phyloP scores from a whole-genome alignment of 1,139 yeast genomes.

The Sugiyamaella neomexicana region DNA sequence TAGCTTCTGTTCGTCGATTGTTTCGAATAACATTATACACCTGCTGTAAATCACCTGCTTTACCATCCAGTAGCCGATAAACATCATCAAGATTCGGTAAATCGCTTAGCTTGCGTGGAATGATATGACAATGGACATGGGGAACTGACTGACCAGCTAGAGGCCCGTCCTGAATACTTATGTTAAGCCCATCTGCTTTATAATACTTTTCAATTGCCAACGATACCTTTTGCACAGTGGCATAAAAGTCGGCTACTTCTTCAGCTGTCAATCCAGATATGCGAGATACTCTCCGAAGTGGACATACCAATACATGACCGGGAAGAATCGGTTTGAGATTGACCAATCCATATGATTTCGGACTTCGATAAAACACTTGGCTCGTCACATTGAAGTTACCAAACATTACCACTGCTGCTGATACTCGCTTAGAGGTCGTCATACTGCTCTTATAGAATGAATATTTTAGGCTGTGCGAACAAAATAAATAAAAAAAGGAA shows the following conservation, averaged over 20 bases:
- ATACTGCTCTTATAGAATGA: neutral
- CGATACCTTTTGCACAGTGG: slow-evolving; percentile 70
- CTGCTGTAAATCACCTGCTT: slow-evolving; percentile 46
- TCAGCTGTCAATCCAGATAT: slow-evolving; percentile 66
- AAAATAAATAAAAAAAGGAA: no score
- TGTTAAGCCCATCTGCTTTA: slow-evolving; percentile 77
- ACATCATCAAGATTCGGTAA: slow-evolving; percentile 63
- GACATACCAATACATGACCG: slow-evolving; percentile 89
- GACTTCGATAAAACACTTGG: slow-evolving; percentile 51
- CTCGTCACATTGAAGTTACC: slow-evolving; percentile 53
- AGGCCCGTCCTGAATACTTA: slow-evolving; percentile 94
- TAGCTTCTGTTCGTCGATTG: slow-evolving; percentile 39
- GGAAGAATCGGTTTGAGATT: slow-evolving; percentile 87
- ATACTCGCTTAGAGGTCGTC: slow-evolving; percentile 10
- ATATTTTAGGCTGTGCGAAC: no score
- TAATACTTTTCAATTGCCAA: slow-evolving; percentile 62
- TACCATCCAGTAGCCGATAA: slow-evolving; percentile 58
- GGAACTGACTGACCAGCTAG: slow-evolving; percentile 95
- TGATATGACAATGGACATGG: slow-evolving; percentile 88
- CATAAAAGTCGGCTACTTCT: slow-evolving; percentile 77
- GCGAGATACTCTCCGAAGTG: slow-evolving; percentile 62
- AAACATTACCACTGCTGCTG: slow-evolving; percentile 29
- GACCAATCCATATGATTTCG: slow-evolving; percentile 70
- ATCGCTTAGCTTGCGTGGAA: slow-evolving; percentile 71
- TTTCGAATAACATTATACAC: slow-evolving; percentile 38